Percentiles rank a stretch among this genome's conserved stretches.
These are phyloP conservation scores for Phytophthora foliorum DNA, from an alignment of 352 stramenopile genomes.

Conservation along the genomic window DNA sequence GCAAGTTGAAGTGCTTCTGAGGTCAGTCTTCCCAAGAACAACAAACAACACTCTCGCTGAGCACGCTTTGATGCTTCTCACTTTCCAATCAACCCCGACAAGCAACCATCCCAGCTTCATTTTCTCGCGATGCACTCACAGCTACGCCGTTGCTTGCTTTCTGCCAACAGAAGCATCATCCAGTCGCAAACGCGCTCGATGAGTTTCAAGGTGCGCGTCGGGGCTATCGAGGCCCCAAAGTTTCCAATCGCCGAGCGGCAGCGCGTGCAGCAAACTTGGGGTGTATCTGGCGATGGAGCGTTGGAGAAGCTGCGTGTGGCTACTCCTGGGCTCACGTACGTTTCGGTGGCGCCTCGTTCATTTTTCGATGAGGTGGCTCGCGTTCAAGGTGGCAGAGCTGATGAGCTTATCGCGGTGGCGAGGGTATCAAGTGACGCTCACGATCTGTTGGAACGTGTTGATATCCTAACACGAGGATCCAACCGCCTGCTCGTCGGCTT, in stretches of 20 bases:
- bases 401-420: conserved; percentile 30
- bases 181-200: conserved; percentile 24
- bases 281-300: conserved; percentile 28
- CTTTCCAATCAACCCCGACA: conserved; percentile 13
- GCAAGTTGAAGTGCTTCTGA: conserved; percentile 6
- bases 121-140: conserved; percentile 12
- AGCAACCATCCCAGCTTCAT: conserved; percentile 5
- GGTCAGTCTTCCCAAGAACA: background rate
- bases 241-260: conserved; percentile 28
- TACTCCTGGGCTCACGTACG: conserved; percentile 44
- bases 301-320: conserved; percentile 41
- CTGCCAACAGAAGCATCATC: background rate
- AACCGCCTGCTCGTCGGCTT: conserved; percentile 32
- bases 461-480: conserved; percentile 24
- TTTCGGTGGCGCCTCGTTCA: conserved; percentile 41
- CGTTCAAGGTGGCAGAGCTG: conserved; percentile 16
- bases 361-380: conserved; percentile 36
- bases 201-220: conserved; percentile 35
- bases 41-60: background rate
- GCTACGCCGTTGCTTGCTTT: conserved; percentile 18
- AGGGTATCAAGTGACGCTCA: conserved; percentile 30
- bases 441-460: conserved; percentile 23
- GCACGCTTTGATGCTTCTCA: background rate
- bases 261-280: conserved; percentile 45
- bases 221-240: conserved; percentile 14